Percentiles rank a stretch among this genome's conserved stretches.
These are phyloP conservation scores for Ambrosia trifida DNA, from an alignment of 129 eudicot species.

Conservation along the genomic window DNA sequence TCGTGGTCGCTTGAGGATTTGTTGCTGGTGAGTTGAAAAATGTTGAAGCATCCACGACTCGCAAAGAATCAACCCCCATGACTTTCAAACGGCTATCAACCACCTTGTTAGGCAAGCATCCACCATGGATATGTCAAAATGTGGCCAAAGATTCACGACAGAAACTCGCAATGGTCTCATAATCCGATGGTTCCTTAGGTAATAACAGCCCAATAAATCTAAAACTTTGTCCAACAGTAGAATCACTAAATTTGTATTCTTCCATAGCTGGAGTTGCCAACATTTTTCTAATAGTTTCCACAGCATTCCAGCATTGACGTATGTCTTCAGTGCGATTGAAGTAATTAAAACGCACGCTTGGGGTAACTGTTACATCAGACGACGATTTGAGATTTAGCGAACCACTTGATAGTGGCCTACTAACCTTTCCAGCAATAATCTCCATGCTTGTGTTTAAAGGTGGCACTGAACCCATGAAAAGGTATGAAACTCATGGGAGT, in stretches of 20 bases:
- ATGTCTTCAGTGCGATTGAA: constrained; percentile 20
- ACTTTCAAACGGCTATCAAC: constrained; percentile 38
- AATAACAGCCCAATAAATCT: constrained; percentile 12
- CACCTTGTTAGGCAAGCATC: constrained; percentile 38
- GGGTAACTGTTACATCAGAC: constrained; percentile 16
- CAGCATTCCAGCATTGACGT: constrained; percentile 19
- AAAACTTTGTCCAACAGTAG: constrained; percentile 12
- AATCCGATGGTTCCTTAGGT: constrained; percentile 12
- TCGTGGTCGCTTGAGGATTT: constrained; percentile 46
- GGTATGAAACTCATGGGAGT: constrained; percentile 19
- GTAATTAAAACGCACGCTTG: constrained; percentile 22
- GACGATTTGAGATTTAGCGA: constrained; percentile 5
- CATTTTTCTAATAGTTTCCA: constrained; percentile 17
- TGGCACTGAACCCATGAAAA: constrained; percentile 14
- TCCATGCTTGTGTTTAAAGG: constrained; percentile 18
- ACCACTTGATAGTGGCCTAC: constrained; percentile 21
- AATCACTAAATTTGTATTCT: constrained; percentile 32
- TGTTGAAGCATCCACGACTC: constrained; percentile 52
- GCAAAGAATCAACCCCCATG: constrained; percentile 30
- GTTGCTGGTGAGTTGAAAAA: constrained; percentile 48
- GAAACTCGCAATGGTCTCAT: constrained; percentile 8
- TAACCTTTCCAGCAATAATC: constrained; percentile 2
- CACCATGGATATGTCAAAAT: constrained; percentile 47
- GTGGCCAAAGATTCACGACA: constrained; percentile 35
- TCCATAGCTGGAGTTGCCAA: constrained; percentile 32